Base-by-base conservation (phyloP, 441 rosid genomes). In the Aquilaria agallochum region DNA sequence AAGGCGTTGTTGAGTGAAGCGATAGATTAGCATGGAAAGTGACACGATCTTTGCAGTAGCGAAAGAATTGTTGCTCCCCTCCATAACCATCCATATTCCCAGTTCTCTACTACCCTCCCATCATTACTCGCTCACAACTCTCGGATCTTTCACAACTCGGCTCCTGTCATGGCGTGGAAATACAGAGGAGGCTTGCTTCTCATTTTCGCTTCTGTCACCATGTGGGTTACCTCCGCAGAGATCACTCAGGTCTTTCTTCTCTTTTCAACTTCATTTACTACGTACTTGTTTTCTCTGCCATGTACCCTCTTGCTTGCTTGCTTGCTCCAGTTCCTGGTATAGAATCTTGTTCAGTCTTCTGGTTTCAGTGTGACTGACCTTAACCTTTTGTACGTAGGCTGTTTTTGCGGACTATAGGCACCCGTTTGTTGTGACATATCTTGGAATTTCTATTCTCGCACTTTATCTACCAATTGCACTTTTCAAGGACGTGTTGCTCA, bases 211-310 rank as follows among this genome's bases (percentile, higher is more conserved):
- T 74, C 77, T 53, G 79, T 82, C 20, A 57, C 75, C 55, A 40
- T 77, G 59, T 82, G 87, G 84, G 84, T 79, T 63, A 75, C 79
- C 52, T 82, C 80, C 55, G 77, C 77, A 67, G 84, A 82, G 66
- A 77, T 79, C 55, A 82, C 79, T 5, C 81, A 82, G 82, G 84
- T 77, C 36, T 31, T 51, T 13, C 44, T 5, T 33, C 13, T 11
- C 11, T 14, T 9, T 40, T 57, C 8, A 2, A 33, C 9, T 5
- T n/a, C n/a, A 2, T 14, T 10, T 57, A 20, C 3, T 34, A 34
- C 15, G 15, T 15, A 15, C 40, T 20, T 55, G 1, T 46, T 10
- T 42, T 46, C 12, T 14, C 32, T 27, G 34, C 33, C 3, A 6
- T 34, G 20, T 20, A 20, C 20, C 20, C 20, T 20, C 20, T 20